These are phyloP conservation scores for Fraxinus ornus DNA, from an alignment of 305 asterid genomes.

Conservation along the genomic window DNA sequence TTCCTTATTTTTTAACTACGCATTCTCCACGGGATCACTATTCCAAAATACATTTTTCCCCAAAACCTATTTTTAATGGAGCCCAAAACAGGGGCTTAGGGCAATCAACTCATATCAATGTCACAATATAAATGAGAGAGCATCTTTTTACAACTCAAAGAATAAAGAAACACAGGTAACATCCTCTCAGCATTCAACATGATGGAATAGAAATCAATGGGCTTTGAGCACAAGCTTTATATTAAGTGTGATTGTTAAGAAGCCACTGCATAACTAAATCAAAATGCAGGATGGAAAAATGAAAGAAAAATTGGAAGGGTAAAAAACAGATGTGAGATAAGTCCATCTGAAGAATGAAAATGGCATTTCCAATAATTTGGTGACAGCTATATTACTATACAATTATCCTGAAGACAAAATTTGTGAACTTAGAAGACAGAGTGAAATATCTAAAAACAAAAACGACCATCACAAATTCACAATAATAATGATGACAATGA, in stretches of 20 bases:
- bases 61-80: not conserved
- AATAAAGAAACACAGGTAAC: not conserved
- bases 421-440: not conserved
- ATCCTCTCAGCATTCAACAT: not conserved
- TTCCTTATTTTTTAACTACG: not conserved
- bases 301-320: not conserved
- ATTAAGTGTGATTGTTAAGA: not conserved
- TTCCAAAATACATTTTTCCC: not conserved
- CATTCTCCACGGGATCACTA: not conserved
- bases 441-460: not conserved
- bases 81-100: not conserved
- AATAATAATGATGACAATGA: not conserved
- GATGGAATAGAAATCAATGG: not conserved
- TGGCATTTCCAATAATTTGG: not conserved
- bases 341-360: not conserved
- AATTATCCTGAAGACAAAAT: not conserved
- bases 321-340: not conserved
- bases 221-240: not conserved
- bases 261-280: not conserved
- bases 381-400: not conserved
- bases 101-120: not conserved
- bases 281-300: not conserved
- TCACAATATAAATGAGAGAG: not conserved
- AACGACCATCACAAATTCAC: not conserved
- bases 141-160: not conserved